Percentiles rank a stretch among this genome's conserved stretches.
phyloP scores from a whole-genome alignment of 176 grass and related monocot genomes.

The Eleusine indica region DNA sequence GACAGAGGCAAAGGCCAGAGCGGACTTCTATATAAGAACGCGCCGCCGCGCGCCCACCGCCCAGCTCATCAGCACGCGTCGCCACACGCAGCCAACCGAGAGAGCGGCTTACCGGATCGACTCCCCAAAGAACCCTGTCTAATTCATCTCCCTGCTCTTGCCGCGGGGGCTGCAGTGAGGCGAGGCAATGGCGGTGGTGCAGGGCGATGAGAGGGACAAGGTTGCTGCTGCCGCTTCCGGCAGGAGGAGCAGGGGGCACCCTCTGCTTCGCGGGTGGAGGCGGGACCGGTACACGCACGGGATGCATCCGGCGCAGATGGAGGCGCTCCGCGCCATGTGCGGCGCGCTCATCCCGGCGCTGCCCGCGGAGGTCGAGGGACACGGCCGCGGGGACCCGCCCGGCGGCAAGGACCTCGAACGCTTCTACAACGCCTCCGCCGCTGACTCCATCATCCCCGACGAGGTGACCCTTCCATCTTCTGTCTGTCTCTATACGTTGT shows the following conservation, averaged over 20 bases:
- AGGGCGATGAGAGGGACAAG: slow-evolving; percentile 34
- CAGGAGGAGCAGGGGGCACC: slow-evolving; percentile 45
- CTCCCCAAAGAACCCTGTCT: neutral
- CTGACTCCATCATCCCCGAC: slow-evolving; percentile 68
- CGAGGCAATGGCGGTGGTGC: slow-evolving; percentile 32
- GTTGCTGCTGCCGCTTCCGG: neutral
- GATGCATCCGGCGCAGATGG: slow-evolving; percentile 65
- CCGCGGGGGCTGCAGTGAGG: neutral
- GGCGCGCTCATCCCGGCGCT: slow-evolving; percentile 73
- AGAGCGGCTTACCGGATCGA: neutral
- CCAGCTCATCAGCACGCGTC: slow-evolving; percentile 24
- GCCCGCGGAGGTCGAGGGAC: slow-evolving; percentile 22
- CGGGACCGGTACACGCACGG: slow-evolving; percentile 68
- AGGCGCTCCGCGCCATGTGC: slow-evolving; percentile 78
- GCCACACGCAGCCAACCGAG: neutral
- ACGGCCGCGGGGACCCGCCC: slow-evolving; percentile 47
- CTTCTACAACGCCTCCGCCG: slow-evolving; percentile 75
- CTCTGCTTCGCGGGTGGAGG: slow-evolving; percentile 58
- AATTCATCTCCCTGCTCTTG: neutral
- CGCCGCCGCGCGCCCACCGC: neutral
- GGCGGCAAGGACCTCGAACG: slow-evolving; percentile 58
- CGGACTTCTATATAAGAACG: slow-evolving; percentile 36
- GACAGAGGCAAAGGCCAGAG: neutral
- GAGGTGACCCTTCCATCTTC: slow-evolving; percentile 42
- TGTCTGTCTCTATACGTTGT: neutral